These are phyloP conservation scores for Stropharia rugosoannulata DNA, from an alignment of 768 basidiomycete species.

Conservation along the genomic window DNA sequence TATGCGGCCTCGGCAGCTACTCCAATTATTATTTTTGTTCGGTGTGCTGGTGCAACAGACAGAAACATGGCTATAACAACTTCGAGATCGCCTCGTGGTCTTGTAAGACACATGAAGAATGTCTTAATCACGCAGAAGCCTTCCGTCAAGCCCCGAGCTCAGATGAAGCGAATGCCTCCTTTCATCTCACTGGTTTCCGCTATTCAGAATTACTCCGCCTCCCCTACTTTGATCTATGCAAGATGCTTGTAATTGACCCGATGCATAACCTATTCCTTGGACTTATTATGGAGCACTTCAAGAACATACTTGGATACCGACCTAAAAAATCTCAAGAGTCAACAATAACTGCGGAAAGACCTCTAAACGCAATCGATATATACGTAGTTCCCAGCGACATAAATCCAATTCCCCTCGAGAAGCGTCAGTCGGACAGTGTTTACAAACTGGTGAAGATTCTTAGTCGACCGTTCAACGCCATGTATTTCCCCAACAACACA, in stretches of 20 bases:
- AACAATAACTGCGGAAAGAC: too few species aligned
- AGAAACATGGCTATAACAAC: conserved; percentile 13
- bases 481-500: background rate
- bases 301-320: background rate
- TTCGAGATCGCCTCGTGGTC: conserved; percentile 16
- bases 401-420: background rate
- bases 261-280: conserved; percentile 10
- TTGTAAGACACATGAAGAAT: conserved; percentile 17
- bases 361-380: too few species aligned
- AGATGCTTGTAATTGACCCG: conserved; percentile 1
- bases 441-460: background rate
- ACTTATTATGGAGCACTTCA: conserved; percentile 12
- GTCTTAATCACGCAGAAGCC: background rate
- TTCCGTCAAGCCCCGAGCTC: background rate
- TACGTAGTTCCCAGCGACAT: background rate
- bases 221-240: conserved; percentile 34
- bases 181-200: conserved; percentile 7
- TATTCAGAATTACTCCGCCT: conserved; percentile 30
- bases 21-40: background rate
- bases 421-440: background rate
- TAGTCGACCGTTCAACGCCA: background rate
- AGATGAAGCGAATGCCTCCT: conserved; percentile 3
- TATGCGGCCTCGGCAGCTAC: background rate
- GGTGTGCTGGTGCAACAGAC: conserved; percentile 4
- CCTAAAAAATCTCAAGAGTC: too few species aligned